Evolutionary conservation across 2,329 filamentous ascomycete genomes (phyloP).

Genomic region (Cryphonectria parasitica): DNA sequence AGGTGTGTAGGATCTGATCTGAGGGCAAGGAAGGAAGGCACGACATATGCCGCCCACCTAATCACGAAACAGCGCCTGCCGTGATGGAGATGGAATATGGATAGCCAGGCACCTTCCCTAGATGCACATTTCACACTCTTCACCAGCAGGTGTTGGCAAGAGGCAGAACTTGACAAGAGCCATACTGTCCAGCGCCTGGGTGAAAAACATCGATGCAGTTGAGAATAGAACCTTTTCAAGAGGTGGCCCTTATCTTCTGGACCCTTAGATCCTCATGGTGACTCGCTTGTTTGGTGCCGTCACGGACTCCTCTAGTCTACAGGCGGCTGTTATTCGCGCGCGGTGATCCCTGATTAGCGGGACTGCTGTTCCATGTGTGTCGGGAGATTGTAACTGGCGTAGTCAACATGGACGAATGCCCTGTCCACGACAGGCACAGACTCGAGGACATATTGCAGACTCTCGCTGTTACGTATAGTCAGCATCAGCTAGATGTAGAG

Average conservation of each 20-base stretch:
- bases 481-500: conserved; percentile 9
- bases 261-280: neutral
- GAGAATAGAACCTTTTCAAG: neutral
- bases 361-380: conserved; percentile 59
- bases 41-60: no score
- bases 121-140: neutral
- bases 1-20: neutral
- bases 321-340: neutral
- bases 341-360: conserved; percentile 10
- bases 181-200: neutral
- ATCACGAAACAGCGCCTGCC: neutral
- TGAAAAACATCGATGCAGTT: neutral
- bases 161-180: neutral
- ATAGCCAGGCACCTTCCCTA: neutral
- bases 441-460: conserved; percentile 81
- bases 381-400: conserved; percentile 64
- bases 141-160: neutral
- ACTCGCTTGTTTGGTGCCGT: neutral
- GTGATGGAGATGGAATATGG: neutral
- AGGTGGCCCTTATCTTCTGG: neutral
- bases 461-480: conserved; percentile 54
- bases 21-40: conserved; percentile 9
- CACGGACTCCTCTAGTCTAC: conserved; percentile 9
- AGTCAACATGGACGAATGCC: conserved; percentile 71
- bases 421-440: conserved; percentile 78